Percentiles rank a stretch among this genome's conserved stretches.
These are phyloP conservation scores for Flaveria linearis DNA, from an alignment of 129 eudicot genomes.

Conservation along the genomic window DNA sequence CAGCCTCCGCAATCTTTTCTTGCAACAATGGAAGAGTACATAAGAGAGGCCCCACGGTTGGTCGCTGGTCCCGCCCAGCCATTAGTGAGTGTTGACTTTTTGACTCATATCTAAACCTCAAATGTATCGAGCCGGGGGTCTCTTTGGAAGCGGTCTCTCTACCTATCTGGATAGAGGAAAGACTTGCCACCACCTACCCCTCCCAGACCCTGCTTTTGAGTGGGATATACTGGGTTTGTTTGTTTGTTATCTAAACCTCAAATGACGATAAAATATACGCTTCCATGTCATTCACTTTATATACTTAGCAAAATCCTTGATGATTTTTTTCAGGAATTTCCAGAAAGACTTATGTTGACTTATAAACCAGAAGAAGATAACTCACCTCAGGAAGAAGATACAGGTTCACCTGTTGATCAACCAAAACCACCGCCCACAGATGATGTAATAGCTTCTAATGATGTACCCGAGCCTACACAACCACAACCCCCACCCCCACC, in stretches of 20 bases:
- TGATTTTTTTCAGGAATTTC: conserved; percentile 67
- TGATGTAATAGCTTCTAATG: conserved; percentile 45
- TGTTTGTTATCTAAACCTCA: background rate
- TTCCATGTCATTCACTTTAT: background rate
- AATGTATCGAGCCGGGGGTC: too few species aligned
- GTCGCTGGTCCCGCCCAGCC: conserved; percentile 65
- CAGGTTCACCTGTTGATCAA: conserved; percentile 47
- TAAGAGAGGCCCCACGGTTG: conserved; percentile 93
- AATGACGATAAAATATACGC: background rate
- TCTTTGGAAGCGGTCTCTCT: too few species aligned
- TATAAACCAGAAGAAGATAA: conserved; percentile 72
- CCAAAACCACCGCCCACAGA: conserved; percentile 43
- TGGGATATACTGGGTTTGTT: too few species aligned
- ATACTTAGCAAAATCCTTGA: conserved; percentile 3
- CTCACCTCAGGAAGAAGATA: conserved; percentile 59
- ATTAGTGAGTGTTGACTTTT: conserved; percentile 49
- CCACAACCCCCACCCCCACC: conserved; percentile 57
- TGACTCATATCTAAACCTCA: conserved; percentile 1
- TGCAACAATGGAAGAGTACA: conserved; percentile 97
- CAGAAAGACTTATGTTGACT: conserved; percentile 89
- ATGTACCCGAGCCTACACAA: conserved; percentile 43
- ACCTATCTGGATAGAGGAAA: too few species aligned
- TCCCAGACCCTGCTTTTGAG: too few species aligned
- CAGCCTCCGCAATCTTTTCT: conserved; percentile 99
- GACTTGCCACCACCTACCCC: too few species aligned